Evolutionary conservation across 768 basidiomycete genomes (phyloP).

Genomic region (Psilocybe azurescens): DNA sequence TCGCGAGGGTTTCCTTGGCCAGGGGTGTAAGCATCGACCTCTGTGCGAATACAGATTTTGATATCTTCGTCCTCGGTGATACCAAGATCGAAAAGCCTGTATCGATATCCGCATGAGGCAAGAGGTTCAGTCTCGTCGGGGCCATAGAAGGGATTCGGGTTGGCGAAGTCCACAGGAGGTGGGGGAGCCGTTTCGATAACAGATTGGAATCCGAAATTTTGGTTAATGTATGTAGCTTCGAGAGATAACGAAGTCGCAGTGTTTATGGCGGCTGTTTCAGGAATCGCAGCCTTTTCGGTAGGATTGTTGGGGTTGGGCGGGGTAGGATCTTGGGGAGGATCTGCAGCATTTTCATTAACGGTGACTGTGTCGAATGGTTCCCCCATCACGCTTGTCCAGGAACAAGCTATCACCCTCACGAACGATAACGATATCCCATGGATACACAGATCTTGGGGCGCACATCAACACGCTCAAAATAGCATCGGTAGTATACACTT

Average conservation of each 20-base stretch:
- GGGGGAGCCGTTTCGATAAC: constrained; percentile 75
- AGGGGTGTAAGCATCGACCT: constrained; percentile 88
- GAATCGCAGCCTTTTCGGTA: constrained; percentile 60
- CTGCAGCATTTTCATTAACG: constrained; percentile 97
- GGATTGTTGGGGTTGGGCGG: constrained; percentile 83
- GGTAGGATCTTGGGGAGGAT: constrained; percentile 86
- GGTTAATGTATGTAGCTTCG: constrained; percentile 99
- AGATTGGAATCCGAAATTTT: constrained; percentile 97
- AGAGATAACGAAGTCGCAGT: constrained; percentile 91
- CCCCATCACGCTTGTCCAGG: constrained; percentile 97
- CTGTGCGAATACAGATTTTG: constrained; percentile 91
- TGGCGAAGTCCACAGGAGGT: constrained; percentile 71
- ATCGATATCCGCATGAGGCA: constrained; percentile 95
- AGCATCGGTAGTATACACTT: constrained; percentile 92
- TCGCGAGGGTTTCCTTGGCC: constrained; percentile 65
- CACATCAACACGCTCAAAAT: constrained; percentile 97
- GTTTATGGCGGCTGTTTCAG: constrained; percentile 87
- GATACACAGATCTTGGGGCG: constrained; percentile 92
- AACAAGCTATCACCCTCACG: constrained; percentile 93
- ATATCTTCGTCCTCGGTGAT: constrained; percentile 91
- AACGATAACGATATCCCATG: constrained; percentile 97
- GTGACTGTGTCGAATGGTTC: constrained; percentile 95
- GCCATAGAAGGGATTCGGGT: constrained; percentile 95
- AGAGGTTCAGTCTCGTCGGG: constrained; percentile 94
- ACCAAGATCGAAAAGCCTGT: constrained; percentile 93